Conservation (phyloP, 805 yeast species). For the Teunomyces gatunensis region DNA sequence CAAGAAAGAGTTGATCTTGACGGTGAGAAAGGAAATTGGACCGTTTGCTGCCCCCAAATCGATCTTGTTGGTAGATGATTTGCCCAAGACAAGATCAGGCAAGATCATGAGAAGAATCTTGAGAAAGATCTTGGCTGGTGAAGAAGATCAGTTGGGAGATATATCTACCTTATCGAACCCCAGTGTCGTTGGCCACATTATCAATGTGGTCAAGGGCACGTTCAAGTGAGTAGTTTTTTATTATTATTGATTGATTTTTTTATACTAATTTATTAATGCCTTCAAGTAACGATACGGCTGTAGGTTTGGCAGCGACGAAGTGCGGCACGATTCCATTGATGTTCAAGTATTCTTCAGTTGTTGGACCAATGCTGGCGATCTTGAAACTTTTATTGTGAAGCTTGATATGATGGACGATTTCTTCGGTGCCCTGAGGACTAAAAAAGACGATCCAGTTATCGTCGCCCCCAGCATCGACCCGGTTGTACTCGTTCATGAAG, state of each 20-base stretch:
- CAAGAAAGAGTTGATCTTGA: constrained; percentile 74
- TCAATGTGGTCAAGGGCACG: constrained; percentile 56
- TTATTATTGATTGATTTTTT: not conserved
- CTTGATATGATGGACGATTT: constrained; percentile 47
- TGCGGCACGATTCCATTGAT: constrained; percentile 54
- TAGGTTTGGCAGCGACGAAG: constrained; percentile 71
- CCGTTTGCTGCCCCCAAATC: constrained; percentile 95
- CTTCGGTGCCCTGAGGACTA: constrained; percentile 84
- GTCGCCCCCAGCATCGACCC: constrained; percentile 10
- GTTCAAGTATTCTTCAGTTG: constrained; percentile 66
- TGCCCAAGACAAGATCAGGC: constrained; percentile 98
- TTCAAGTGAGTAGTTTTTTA: constrained; percentile 8
- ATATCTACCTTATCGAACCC: constrained; percentile 87
- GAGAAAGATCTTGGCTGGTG: constrained; percentile 89
- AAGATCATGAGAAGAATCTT: constrained; percentile 98
- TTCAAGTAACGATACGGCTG: constrained; percentile 47
- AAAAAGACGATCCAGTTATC: constrained; percentile 76
- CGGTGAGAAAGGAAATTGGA: constrained; percentile 90
- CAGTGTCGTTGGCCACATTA: constrained; percentile 72
- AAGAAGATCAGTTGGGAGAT: constrained; percentile 91
- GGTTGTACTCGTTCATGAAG: constrained; percentile 17
- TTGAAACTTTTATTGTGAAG: constrained; percentile 8
- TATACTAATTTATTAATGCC: not conserved
- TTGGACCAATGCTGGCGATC: constrained; percentile 89
- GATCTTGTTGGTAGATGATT: constrained; percentile 77